Base-by-base conservation (phyloP, 192 early-diverging fungal genomes). In the Allomyces macrogynus region DNA sequence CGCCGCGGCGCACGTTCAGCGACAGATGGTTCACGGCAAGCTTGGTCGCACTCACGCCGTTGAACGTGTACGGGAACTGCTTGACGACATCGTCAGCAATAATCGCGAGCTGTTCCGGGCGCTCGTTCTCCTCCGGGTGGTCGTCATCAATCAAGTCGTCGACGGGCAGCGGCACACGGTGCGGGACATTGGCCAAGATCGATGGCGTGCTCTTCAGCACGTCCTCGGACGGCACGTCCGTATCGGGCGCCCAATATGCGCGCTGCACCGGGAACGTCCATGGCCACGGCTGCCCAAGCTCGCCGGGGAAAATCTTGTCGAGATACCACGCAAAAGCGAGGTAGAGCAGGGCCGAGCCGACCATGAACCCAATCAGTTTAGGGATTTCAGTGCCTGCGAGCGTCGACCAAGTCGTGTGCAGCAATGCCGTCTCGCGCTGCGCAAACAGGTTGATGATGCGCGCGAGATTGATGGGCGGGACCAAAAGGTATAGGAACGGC, bases 241-340 rank as follows among this genome's bases (percentile, higher is more conserved):
- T 0, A 10, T n/a, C 16, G 16, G 49, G 49, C 49, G 69, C 68
- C 74, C 74, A 75, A 62, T 72, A 77, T 14, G 70, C 68, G 8
- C 57, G 71, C n/a, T 71, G 65, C 57, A 79, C 42, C 63, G 73
- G 71, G 67, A 79, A 79, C 60, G 71, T 69, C 9, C 65, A 64
- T 9, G 76, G 73, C 57, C 70, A 12, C 1, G 75, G 60, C 61
- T 67, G 63, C 16, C 75, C 69, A 25, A 43, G 67, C 64, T 75
- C 66, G 18, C 67, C 69, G 7, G 78, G 78, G 62, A 79, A 67
- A 25, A 79, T 66, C 0, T 73, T 64, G 61, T 72, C 69, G n/a
- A 76, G 63, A 65, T 79, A 79, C 78, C 78, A 79, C 11, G 71
- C 76, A 42, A 79, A 63, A 26, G 71, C 68, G 62, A 71, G 62